phyloP scores from a whole-genome alignment of 1,139 yeast genomes.

The Diutina catenulata region DNA sequence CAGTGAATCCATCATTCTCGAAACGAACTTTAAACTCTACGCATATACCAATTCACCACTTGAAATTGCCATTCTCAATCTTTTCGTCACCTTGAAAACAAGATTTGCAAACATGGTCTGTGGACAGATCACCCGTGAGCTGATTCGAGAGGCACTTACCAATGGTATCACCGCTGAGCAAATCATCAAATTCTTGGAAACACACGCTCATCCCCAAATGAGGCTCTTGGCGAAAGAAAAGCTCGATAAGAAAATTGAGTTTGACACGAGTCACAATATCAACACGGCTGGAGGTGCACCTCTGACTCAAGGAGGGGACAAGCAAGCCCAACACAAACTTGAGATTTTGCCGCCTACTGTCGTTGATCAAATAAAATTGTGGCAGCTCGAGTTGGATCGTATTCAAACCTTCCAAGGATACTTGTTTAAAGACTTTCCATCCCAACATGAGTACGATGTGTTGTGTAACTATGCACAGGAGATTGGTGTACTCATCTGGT shows the following conservation, averaged over 20 bases:
- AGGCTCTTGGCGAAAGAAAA: constrained; percentile 55
- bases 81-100: constrained; percentile 75
- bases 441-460: constrained; percentile 63
- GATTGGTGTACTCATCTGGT: constrained; percentile 83
- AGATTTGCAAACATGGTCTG: constrained; percentile 88
- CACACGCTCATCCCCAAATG: constrained; percentile 96
- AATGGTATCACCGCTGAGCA: constrained; percentile 96
- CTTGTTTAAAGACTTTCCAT: constrained; percentile 74
- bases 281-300: constrained; percentile 38
- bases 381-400: constrained; percentile 95
- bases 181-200: constrained; percentile 74
- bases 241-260: constrained; percentile 54
- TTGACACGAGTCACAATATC: constrained; percentile 45
- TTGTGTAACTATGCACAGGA: constrained; percentile 75
- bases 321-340: constrained; percentile 29
- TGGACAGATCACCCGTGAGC: constrained; percentile 88
- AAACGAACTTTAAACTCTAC: constrained; percentile 85
- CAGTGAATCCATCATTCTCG: constrained; percentile 73
- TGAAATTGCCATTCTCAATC: constrained; percentile 82
- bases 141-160: constrained; percentile 68
- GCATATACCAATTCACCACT: constrained; percentile 93
- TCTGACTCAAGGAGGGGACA: constrained; percentile 19
- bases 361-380: constrained; percentile 83
- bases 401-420: constrained; percentile 83
- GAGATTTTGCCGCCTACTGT: constrained; percentile 89